A percentile compares a stretch with the other conserved stretches of the same genome.
Evolutionary conservation across 805 yeast genomes (phyloP).

Genomic region (Nakazawaea wickerhamii): DNA sequence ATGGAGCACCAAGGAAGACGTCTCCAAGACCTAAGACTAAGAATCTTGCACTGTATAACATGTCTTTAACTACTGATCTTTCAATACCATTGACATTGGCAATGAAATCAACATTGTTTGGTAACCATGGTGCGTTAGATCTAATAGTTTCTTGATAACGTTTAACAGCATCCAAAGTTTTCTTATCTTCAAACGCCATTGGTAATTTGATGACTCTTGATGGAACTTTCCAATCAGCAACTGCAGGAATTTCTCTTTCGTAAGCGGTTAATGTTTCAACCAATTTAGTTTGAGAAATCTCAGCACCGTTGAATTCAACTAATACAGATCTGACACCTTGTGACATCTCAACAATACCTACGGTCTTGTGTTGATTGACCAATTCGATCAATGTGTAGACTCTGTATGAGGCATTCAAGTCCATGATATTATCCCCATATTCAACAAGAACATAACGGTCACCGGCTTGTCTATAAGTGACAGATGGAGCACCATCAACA

Average conservation of each 20-base stretch:
- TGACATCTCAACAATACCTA: slow-evolving; percentile 91
- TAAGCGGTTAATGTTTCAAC: slow-evolving; percentile 62
- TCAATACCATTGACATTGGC: slow-evolving; percentile 81
- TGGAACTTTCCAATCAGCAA: slow-evolving; percentile 78
- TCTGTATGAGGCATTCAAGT: slow-evolving; percentile 78
- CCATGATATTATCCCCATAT: slow-evolving; percentile 86
- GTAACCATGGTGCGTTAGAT: slow-evolving; percentile 94
- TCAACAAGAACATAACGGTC: slow-evolving; percentile 89
- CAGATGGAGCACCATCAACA: slow-evolving; percentile 53
- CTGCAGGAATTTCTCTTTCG: slow-evolving; percentile 69
- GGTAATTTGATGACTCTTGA: slow-evolving; percentile 83
- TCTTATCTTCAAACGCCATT: slow-evolving; percentile 92
- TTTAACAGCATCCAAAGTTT: slow-evolving; percentile 83
- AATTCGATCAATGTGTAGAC: slow-evolving; percentile 75
- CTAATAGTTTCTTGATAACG: slow-evolving; percentile 93
- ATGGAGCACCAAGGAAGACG: slow-evolving; percentile 96
- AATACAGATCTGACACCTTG: slow-evolving; percentile 95
- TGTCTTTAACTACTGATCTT: slow-evolving; percentile 70
- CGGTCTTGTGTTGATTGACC: slow-evolving; percentile 58
- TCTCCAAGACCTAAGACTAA: slow-evolving; percentile 95
- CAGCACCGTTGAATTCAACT: slow-evolving; percentile 69
- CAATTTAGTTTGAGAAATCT: slow-evolving; percentile 56
- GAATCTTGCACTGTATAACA: slow-evolving; percentile 86
- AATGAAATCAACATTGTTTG: slow-evolving; percentile 93
- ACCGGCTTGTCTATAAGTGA: slow-evolving; percentile 93